Evolutionary conservation across 352 stramenopile genomes (phyloP), one percentile per base, ranked within the genome.

Genomic region (Albugo candida): DNA sequence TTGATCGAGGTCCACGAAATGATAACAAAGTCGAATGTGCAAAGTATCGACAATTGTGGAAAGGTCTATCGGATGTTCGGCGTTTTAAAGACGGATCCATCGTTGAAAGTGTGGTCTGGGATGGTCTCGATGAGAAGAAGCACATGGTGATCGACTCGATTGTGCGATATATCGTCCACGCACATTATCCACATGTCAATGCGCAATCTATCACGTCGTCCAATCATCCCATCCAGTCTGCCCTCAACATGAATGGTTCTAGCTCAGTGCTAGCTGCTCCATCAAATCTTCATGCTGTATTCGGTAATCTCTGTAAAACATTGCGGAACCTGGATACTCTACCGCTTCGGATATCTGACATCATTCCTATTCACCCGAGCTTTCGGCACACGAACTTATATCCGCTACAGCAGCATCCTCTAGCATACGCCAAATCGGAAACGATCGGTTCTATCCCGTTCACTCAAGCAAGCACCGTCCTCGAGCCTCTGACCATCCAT

Each of bases 71-170:
- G 0, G 82, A 96, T 53, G 52, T 96, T 27, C 79, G 84, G 45
- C 76, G 83, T 11, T 94, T 94, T 55, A 91, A 91, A 48, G 81
- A 94, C 47, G 81, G 83, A 5, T 65, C 81, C 17, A 94, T 94
- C 42, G 52, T 93, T 11, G 83, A 94, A 51, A 75, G 81, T 1
- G 73, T 94, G 3, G 80, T 94, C 13, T 94, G 83, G 83, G 76
- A 87, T 50, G 24, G 24, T 31, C 24, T 31, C 24, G 76, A 81
- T 1, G 70, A 83, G 41, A 54, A 62, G 38, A 78, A 80, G 48
- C 72, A 87, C 48, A 53, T 66, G 14, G 60, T 92, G 18, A 51
- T 88, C 6, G 73, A 83, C 39, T 59, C 59, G 1, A 87, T 92
- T 13, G 64, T 92, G n/a, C 65, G 72, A 2, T 85, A 67, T 59